Evolutionary conservation across 169 alveolate genomes (phyloP).

Genomic region (Cryptosporidium tyzzeri): DNA sequence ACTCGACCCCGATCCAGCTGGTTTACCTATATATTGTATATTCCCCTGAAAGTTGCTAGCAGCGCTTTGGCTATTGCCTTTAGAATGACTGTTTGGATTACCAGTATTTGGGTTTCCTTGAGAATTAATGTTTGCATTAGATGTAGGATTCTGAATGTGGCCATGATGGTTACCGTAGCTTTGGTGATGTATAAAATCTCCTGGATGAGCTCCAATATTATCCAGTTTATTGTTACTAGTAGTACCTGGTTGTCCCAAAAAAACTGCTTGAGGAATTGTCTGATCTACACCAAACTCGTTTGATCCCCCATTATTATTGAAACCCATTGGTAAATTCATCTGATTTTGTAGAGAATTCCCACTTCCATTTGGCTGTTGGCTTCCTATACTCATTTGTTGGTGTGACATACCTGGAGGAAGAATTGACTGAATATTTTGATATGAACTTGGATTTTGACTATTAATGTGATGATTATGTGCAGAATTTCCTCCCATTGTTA

Average conservation of each 20-base stretch:
- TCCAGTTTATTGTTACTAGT: background rate
- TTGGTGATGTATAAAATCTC: constrained; percentile 28
- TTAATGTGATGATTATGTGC: constrained; percentile 21
- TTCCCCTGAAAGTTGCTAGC: constrained; percentile 20
- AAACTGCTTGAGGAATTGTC: constrained; percentile 57
- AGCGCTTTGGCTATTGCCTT: background rate
- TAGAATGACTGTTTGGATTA: constrained; percentile 1
- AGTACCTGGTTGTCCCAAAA: constrained; percentile 48
- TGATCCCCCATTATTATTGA: constrained; percentile 13
- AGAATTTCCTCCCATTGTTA: background rate
- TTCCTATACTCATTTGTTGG: background rate
- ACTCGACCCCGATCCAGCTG: background rate
- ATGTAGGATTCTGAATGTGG: constrained; percentile 7
- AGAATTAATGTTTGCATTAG: background rate
- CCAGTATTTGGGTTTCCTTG: constrained; percentile 38
- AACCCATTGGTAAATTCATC: constrained; percentile 41
- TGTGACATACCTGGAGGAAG: constrained; percentile 37
- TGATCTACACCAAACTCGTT: constrained; percentile 62
- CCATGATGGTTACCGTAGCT: constrained; percentile 42
- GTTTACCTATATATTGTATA: constrained; percentile 4
- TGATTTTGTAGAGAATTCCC: constrained; percentile 18
- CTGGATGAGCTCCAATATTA: constrained; percentile 7
- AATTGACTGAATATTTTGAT: constrained; percentile 49
- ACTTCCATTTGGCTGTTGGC: constrained; percentile 9
- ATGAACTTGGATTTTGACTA: constrained; percentile 3